phyloP scores from a whole-genome alignment of 345 rosid genomes.

The Salix udensis region DNA sequence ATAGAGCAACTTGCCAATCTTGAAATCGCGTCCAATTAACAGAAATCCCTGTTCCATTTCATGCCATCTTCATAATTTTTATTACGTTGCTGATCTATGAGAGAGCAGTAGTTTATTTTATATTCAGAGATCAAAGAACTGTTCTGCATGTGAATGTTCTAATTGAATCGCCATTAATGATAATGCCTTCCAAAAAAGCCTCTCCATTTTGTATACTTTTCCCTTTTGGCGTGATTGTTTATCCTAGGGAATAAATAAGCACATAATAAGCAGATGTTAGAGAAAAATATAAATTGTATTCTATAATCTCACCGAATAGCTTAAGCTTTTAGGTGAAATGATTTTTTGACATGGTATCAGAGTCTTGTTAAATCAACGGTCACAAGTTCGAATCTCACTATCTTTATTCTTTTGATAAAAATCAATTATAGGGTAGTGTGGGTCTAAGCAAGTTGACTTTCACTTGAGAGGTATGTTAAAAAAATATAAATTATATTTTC shows the following conservation, averaged over 20 bases:
- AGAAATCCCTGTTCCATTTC: neutral
- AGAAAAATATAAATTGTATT: no score
- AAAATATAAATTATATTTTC: no score
- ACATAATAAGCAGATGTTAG: no score
- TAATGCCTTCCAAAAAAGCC: neutral
- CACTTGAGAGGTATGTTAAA: no score
- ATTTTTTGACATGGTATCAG: no score
- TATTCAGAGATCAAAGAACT: neutral
- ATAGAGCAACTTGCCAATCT: constrained; percentile 64
- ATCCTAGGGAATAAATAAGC: neutral
- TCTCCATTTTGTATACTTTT: neutral
- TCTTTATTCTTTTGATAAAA: no score
- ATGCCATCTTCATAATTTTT: neutral
- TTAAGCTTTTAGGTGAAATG: no score
- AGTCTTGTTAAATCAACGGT: no score
- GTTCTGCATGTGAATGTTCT: neutral
- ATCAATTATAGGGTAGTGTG: no score
- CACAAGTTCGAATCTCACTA: no score
- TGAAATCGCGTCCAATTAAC: constrained; percentile 6
- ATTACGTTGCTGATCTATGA: neutral
- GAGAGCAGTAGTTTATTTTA: neutral
- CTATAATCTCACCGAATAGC: no score
- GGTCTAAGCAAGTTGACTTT: no score
- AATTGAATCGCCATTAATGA: neutral
- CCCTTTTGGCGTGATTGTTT: neutral